Evolutionary conservation across 208 protist species (phyloP).

Genomic region (Leishmania arabica): DNA sequence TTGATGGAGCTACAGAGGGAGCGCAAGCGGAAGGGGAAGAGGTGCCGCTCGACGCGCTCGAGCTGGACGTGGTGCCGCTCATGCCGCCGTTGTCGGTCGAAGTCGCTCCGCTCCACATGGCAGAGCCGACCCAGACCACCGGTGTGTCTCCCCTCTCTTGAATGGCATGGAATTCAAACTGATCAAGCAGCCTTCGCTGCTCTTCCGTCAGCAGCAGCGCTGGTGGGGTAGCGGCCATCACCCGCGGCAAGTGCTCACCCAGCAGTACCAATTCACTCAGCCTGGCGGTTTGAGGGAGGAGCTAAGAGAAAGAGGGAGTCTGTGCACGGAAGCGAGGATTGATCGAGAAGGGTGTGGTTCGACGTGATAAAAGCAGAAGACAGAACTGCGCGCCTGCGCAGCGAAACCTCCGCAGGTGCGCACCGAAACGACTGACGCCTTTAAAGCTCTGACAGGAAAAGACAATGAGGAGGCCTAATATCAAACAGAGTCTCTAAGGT

Average conservation of each 20-base stretch:
- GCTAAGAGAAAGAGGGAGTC: constrained; percentile 7
- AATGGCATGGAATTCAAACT: constrained; percentile 22
- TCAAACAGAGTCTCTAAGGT: background rate
- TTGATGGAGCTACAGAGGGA: background rate
- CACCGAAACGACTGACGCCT: background rate
- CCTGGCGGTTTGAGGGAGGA: background rate
- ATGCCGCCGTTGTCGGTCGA: background rate
- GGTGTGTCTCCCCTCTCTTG: background rate
- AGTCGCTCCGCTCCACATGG: background rate
- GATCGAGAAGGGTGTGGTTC: no score
- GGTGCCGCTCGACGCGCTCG: background rate
- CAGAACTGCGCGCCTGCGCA: background rate
- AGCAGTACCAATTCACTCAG: background rate
- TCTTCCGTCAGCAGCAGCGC: constrained; percentile 10
- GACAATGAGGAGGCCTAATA: background rate
- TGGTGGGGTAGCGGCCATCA: background rate
- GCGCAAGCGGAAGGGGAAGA: background rate
- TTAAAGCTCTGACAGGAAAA: background rate
- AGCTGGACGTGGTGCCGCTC: background rate
- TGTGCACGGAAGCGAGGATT: background rate
- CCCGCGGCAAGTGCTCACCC: background rate
- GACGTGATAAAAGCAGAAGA: background rate
- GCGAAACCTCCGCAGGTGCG: background rate
- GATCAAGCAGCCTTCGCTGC: constrained; percentile 16
- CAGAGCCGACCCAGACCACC: constrained; percentile 3